Evolutionary conservation across 2,329 filamentous ascomycete species (phyloP), one percentile per base, ranked within the genome.

Genomic region (Alternaria ethzedia): DNA sequence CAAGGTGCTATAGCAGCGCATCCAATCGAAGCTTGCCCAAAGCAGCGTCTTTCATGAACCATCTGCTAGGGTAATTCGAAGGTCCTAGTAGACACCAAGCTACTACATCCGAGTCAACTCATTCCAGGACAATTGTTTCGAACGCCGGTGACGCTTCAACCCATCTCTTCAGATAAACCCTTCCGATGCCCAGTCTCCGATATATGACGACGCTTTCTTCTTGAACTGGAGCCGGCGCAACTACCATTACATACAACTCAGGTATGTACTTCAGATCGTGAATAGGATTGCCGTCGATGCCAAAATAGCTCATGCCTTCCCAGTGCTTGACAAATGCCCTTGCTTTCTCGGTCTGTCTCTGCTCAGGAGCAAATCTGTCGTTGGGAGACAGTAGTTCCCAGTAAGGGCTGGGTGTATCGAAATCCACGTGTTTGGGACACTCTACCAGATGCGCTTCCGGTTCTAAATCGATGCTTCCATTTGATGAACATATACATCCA

Each of bases 121-220:
- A 62, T 21, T 55, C 61, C 9, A 60, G 44, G 12, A 61, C 47
- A 6, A 47, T 47, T 12, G 45, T 64, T 15, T 60, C 45, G 13
- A 63, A 63, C 4, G 11, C 6, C 5, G 54, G 60, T 3, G n/a
- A 49, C 6, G 30, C 30, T 30, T 64, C 61, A 3, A 56, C 36
- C 64, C 57, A 66, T 54, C 57, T 57, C 54, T 61, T 64, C 6
- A 64, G 54, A 41, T 64, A 59, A 25, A 64, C 45, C 5, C 7
- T 17, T 15, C 57, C 60, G 12, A 66, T 21, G 15, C 57, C 60
- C 6, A 61, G 25, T 26, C 64, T 54, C 17, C 52, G 45, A 25
- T 59, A 59, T 23, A 59, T 26, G n/a, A 23, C 26, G 12, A 12
- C 30, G 17, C 15, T 6, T 7, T 30, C 26, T 41, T 41, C 50